Conservation (phyloP, 306 rosid genomes). For the Glycine tomentella region DNA sequence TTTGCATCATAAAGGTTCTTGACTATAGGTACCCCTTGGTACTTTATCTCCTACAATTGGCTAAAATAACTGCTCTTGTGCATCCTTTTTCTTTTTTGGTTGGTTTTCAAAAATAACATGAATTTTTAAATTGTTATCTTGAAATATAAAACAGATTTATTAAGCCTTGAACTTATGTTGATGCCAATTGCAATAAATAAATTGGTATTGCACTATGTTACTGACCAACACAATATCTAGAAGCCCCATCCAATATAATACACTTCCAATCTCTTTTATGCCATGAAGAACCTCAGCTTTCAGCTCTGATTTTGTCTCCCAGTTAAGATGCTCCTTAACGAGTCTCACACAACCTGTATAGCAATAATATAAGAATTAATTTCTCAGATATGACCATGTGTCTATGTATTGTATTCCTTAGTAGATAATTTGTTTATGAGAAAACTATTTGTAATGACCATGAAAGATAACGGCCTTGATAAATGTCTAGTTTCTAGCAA, state of each 20-base stretch:
- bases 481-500: slow-evolving; percentile 38
- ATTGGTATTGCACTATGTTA: slow-evolving; percentile 44
- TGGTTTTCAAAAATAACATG: no score
- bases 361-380: slow-evolving; percentile 41
- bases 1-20: no score
- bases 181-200: slow-evolving; percentile 29
- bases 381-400: slow-evolving; percentile 40
- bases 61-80: no score
- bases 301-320: slow-evolving; percentile 89
- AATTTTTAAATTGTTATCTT: background rate
- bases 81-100: no score
- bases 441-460: slow-evolving; percentile 8
- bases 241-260: slow-evolving; percentile 92
- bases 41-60: no score
- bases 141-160: slow-evolving; percentile 6
- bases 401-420: slow-evolving; percentile 6
- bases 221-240: slow-evolving; percentile 95
- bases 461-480: background rate
- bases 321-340: slow-evolving; percentile 89
- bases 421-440: slow-evolving; percentile 12
- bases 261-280: slow-evolving; percentile 98
- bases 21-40: no score
- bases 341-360: slow-evolving; percentile 83
- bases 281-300: slow-evolving; percentile 91
- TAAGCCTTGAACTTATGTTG: slow-evolving; percentile 29